Conservation (phyloP, 495 filamentous ascomycete species). For the Aspergillus haitiensis region DNA sequence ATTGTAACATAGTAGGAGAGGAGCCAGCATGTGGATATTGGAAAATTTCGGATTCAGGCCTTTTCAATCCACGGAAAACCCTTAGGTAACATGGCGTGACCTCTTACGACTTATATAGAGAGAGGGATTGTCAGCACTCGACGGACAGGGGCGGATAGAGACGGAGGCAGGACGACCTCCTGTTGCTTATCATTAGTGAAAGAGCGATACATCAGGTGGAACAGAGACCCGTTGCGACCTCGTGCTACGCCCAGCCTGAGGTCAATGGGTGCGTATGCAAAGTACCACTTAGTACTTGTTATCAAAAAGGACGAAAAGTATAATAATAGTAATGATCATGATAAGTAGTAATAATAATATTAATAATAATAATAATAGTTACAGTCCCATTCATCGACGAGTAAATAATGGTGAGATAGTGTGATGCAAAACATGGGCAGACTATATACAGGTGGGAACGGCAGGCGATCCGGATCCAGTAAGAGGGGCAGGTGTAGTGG, state of each 20-base stretch:
- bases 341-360: not conserved
- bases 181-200: constrained; percentile 3
- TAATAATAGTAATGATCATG: too few relatives aligned
- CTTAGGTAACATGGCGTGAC: not conserved
- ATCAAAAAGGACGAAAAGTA: too few relatives aligned
- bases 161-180: constrained; percentile 1
- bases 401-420: too few relatives aligned
- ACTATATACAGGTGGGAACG: not conserved
- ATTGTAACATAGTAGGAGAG: constrained; percentile 60
- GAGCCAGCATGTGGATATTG: not conserved
- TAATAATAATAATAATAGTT: not conserved
- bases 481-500: not conserved
- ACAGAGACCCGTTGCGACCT: not conserved
- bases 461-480: not conserved
- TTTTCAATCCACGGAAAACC: too few relatives aligned
- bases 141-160: constrained; percentile 5
- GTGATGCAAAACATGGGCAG: not conserved
- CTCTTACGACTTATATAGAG: constrained; percentile 4
- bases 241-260: not conserved
- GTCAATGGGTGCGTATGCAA: too few relatives aligned
- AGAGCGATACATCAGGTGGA: not conserved
- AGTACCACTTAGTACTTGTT: too few relatives aligned
- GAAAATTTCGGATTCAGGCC: too few relatives aligned
- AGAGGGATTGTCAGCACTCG: not conserved
- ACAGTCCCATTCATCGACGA: not conserved